These are phyloP conservation scores for Pleurozium schreberi DNA, from an alignment of 225 moss, liverwort and hornwort genomes.

Conservation along the genomic window DNA sequence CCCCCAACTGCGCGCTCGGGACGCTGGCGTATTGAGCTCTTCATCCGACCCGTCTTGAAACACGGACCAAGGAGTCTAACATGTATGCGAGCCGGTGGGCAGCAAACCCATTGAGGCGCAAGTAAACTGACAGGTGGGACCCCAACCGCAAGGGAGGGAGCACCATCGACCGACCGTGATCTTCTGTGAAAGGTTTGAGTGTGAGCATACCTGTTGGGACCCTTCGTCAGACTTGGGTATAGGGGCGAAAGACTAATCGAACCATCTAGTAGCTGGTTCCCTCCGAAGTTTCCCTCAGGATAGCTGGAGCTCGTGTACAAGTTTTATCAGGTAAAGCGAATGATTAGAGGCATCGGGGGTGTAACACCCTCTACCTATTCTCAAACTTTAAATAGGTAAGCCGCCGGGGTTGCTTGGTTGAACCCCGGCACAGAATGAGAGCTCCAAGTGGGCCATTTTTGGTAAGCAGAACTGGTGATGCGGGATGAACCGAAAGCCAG, in stretches of 20 bases:
- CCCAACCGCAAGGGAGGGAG: not conserved
- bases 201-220: not conserved
- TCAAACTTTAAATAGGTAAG: not conserved
- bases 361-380: not conserved
- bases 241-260: not conserved
- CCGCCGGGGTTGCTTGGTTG: not conserved
- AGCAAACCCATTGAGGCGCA: no score
- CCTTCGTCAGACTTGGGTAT: not conserved
- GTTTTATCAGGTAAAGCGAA: not conserved
- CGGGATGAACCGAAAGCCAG: not conserved
- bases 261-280: not conserved
- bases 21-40: no score
- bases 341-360: not conserved
- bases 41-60: no score
- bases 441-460: not conserved
- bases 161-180: not conserved
- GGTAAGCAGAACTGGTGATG: not conserved
- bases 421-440: not conserved
- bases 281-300: no score
- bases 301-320: not conserved
- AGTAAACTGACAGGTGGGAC: not conserved
- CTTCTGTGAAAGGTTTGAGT: not conserved
- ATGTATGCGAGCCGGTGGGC: no score
- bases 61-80: no score
- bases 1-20: no score